A percentile compares a stretch with the other conserved stretches of the same genome.
phyloP scores from a whole-genome alignment of 2,329 filamentous ascomycete genomes.

The Botryosphaeria agaves region DNA sequence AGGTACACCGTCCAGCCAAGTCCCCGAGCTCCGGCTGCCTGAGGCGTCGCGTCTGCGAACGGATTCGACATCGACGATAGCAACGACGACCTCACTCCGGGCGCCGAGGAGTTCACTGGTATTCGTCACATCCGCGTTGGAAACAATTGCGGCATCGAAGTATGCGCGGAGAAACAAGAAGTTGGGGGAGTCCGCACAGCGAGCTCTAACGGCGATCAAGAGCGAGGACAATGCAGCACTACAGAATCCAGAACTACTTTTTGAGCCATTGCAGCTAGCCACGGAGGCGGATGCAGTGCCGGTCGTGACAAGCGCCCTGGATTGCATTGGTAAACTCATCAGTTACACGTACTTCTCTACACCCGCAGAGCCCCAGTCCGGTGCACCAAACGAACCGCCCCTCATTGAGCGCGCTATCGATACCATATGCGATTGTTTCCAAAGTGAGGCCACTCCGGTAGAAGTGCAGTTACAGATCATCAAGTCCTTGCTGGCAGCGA shows the following conservation, averaged over 20 bases:
- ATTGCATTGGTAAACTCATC: slow-evolving; percentile 97
- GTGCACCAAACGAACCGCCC: slow-evolving; percentile 34
- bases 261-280: slow-evolving; percentile 77
- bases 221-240: slow-evolving; percentile 56
- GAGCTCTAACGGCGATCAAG: slow-evolving; percentile 73
- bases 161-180: slow-evolving; percentile 79
- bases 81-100: slow-evolving; percentile 31
- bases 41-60: slow-evolving; percentile 34
- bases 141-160: slow-evolving; percentile 79
- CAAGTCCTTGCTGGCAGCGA: slow-evolving; percentile 86
- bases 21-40: no score
- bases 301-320: slow-evolving; percentile 75
- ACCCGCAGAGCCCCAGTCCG: slow-evolving; percentile 27
- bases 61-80: slow-evolving; percentile 42
- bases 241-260: slow-evolving; percentile 82
- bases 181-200: slow-evolving; percentile 63
- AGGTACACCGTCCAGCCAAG: no score
- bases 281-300: slow-evolving; percentile 73
- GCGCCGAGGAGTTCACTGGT: slow-evolving; percentile 81
- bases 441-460: slow-evolving; percentile 80
- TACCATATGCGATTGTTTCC: slow-evolving; percentile 98
- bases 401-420: slow-evolving; percentile 96
- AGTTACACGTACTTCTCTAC: slow-evolving; percentile 96
- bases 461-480: slow-evolving; percentile 97
- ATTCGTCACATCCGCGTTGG: slow-evolving; percentile 85